Base-by-base conservation (phyloP, 306 rosid species). In the Rosa persica region DNA sequence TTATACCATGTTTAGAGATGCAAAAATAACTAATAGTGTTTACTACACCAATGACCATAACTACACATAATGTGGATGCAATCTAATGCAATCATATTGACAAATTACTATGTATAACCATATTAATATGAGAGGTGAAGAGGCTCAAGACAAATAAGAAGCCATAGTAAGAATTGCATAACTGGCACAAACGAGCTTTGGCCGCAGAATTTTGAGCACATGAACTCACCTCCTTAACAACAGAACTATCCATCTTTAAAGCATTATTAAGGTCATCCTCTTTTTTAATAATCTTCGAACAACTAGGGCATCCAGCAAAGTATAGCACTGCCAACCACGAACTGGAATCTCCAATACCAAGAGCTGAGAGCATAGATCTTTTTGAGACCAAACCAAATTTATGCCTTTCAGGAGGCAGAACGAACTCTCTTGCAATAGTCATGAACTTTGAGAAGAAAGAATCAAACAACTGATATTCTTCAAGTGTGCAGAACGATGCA, bases 301-400 rank as follows among this genome's bases (percentile, higher is more conserved):
- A 92, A 69, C 86, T 76, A 52, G 91, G 89, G 80, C 97, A 91
- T 65, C 91, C 97, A 80, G 91, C 87, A 54, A 76, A 75, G 79
- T 88, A 82, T 76, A 77, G 84, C 81, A 88, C 85, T 39, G 85
- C 98, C 81, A 90, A 89, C 98, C 98, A 92, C 27, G 96, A 82
- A 80, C 86, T 83, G 72, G 90, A 81, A 83, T 91, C 90, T 79
- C 78, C 89, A 80, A 91, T 82, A 79, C 93, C 96, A 55, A 95
- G 84, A 79, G 91, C 82, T 58, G 97, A 89, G 81, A 95, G 93
- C 89, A 95, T 84, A 19, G 89, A 88, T 83, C 89, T 86, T 67
- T 89, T 85, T 44, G 86, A 87, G 84, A 95, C 90, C 77, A 92
- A 67, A 64, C 97, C 98, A 87, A 86, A 89, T 67, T 91, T 88